phyloP scores from a whole-genome alignment of 352 stramenopile genomes.

The Pythium coloratum region DNA sequence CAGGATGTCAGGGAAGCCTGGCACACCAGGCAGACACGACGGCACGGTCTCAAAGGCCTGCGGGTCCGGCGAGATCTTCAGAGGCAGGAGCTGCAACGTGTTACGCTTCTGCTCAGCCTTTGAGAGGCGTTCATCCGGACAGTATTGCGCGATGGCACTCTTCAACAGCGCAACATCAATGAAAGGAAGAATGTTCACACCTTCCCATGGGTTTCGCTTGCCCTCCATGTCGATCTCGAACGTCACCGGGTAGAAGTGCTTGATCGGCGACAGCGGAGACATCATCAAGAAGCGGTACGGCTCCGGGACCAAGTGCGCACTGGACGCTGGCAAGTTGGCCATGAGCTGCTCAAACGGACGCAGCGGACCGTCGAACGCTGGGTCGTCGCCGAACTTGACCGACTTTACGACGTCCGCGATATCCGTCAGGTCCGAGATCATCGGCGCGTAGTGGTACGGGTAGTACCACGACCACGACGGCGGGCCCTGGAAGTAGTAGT shows the following conservation, averaged over 20 bases:
- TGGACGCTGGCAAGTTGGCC: conserved; percentile 95
- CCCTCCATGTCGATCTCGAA: conserved; percentile 88
- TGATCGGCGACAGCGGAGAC: conserved; percentile 94
- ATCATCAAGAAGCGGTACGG: conserved; percentile 95
- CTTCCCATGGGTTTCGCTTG: conserved; percentile 97
- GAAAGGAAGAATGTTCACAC: conserved; percentile 98
- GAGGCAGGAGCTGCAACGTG: conserved; percentile 55
- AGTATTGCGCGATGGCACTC: conserved; percentile 91
- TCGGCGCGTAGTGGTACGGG: conserved; percentile 99
- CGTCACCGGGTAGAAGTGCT: conserved; percentile 92
- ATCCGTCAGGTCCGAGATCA: conserved; percentile 97
- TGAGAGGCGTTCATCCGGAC: conserved; percentile 89
- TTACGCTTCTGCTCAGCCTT: conserved; percentile 92
- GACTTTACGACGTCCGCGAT: conserved; percentile 62
- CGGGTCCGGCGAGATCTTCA: conserved; percentile 88
- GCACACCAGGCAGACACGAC: conserved; percentile 61
- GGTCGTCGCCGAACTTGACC: conserved; percentile 87
- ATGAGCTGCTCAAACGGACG: conserved; percentile 98
- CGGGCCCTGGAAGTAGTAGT: conserved; percentile 91
- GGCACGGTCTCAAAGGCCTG: conserved; percentile 62
- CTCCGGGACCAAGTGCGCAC: conserved; percentile 94
- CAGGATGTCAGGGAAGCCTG: conserved; percentile 63
- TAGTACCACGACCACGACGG: conserved; percentile 99
- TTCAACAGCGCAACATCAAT: conserved; percentile 95
- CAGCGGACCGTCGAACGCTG: conserved; percentile 76